Evolutionary conservation across 768 basidiomycete genomes (phyloP).

Genomic region (Trametes cingulata): DNA sequence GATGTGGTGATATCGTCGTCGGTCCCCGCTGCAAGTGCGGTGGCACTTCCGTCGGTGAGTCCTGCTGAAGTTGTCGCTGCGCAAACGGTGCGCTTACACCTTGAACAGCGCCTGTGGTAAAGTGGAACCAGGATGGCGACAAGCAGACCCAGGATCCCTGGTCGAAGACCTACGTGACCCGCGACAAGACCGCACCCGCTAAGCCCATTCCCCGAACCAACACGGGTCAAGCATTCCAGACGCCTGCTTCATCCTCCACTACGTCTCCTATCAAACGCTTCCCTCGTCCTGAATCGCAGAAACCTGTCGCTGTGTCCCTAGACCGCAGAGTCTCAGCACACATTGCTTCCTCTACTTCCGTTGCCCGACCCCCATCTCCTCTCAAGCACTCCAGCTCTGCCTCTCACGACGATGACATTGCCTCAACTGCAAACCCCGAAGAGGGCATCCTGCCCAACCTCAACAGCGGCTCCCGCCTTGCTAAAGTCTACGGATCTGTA

Average conservation of each 20-base stretch:
- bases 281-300: slow-evolving; percentile 46
- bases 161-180: slow-evolving; percentile 76
- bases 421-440: slow-evolving; percentile 52
- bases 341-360: slow-evolving; percentile 52
- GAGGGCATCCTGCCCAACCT: slow-evolving; percentile 63
- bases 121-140: slow-evolving; percentile 55
- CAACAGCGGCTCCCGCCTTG: slow-evolving; percentile 53
- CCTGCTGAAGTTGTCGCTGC: slow-evolving; percentile 2
- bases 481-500: slow-evolving; percentile 85
- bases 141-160: slow-evolving; percentile 63
- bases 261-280: slow-evolving; percentile 46
- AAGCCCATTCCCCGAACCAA: slow-evolving; percentile 26
- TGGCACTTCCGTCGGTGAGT: slow-evolving; percentile 75
- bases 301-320: slow-evolving; percentile 34
- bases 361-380: slow-evolving; percentile 54
- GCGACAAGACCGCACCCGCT: slow-evolving; percentile 50
- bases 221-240: slow-evolving; percentile 6
- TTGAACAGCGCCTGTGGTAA: slow-evolving; percentile 61
- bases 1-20: slow-evolving; percentile 81
- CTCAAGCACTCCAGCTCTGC: slow-evolving; percentile 43
- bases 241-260: slow-evolving; percentile 19
- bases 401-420: slow-evolving; percentile 30
- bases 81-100: neutral
- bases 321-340: slow-evolving; percentile 56
- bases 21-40: slow-evolving; percentile 78